Conservation (phyloP, 1,284 basidiomycete genomes). For the Tylopilus sp. region DNA sequence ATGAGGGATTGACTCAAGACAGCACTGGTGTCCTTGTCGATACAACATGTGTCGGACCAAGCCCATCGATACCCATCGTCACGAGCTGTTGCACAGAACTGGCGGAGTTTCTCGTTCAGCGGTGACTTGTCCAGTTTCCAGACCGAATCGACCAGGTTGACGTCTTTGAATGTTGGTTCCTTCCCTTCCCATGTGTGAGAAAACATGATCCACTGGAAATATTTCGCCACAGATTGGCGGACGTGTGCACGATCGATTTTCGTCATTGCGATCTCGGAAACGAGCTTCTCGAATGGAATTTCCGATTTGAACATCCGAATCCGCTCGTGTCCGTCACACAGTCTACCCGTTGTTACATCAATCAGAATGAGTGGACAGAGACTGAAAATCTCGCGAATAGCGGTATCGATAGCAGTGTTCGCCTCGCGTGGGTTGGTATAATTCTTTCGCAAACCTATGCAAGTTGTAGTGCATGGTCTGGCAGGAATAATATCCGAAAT, state of each 20-base stretch:
- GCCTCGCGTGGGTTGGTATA: neutral
- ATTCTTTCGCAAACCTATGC: neutral
- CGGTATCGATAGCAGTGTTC: neutral
- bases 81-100: neutral
- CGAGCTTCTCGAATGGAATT: conserved; percentile 3
- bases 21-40: conserved; percentile 2
- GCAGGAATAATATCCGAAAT: neutral
- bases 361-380: conserved; percentile 8
- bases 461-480: too few relatives aligned
- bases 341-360: conserved; percentile 3
- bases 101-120: neutral
- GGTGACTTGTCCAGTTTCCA: conserved; percentile 1
- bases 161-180: conserved; percentile 12
- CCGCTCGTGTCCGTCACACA: conserved; percentile 6
- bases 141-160: conserved; percentile 3
- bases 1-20: conserved; percentile 3
- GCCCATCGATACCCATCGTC: neutral
- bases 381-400: neutral
- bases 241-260: conserved; percentile 1
- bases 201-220: conserved; percentile 3
- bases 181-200: neutral
- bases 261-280: neutral
- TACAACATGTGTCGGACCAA: neutral
- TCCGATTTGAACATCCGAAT: conserved; percentile 1
- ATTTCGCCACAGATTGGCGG: conserved; percentile 1